A percentile compares a stretch with the other conserved stretches of the same genome.
phyloP scores from a whole-genome alignment of 2,329 filamentous ascomycete genomes.

The Fusarium tuaranense region DNA sequence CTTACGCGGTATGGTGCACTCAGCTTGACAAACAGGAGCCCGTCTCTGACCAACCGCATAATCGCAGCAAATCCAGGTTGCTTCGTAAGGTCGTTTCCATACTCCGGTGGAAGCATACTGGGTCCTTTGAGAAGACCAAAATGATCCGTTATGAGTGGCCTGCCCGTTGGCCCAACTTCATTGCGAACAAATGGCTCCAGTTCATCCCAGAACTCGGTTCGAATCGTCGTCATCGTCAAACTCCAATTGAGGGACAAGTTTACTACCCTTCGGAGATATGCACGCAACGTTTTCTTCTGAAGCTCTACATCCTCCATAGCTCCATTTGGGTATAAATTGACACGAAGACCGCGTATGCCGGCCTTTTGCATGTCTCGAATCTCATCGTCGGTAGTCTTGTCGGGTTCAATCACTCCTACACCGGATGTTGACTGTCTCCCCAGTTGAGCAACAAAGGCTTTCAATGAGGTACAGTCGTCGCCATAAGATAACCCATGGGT shows the following conservation, averaged over 20 bases:
- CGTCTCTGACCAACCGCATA: slow-evolving; percentile 44
- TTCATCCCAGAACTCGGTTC: slow-evolving; percentile 22
- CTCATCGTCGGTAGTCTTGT: slow-evolving; percentile 19
- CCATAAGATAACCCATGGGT: slow-evolving; percentile 53
- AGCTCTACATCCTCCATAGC: slow-evolving; percentile 52
- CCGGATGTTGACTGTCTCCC: slow-evolving; percentile 36
- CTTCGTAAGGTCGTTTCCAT: slow-evolving; percentile 34
- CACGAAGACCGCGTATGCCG: slow-evolving; percentile 50
- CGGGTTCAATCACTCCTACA: slow-evolving; percentile 27
- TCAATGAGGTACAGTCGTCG: slow-evolving; percentile 49
- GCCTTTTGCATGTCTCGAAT: slow-evolving; percentile 19
- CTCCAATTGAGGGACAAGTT: slow-evolving; percentile 25
- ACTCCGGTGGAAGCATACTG: slow-evolving; percentile 46
- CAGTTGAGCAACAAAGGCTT: slow-evolving; percentile 46
- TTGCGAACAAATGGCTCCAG: slow-evolving; percentile 10
- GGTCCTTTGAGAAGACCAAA: slow-evolving; percentile 50
- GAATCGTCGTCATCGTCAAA: slow-evolving; percentile 30
- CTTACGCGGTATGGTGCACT: slow-evolving; percentile 53
- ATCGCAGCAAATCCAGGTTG: slow-evolving; percentile 41
- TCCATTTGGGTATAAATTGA: slow-evolving; percentile 51
- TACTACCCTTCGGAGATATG: slow-evolving; percentile 40
- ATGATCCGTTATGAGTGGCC: slow-evolving; percentile 50
- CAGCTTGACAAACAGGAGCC: slow-evolving; percentile 51
- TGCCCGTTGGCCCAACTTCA: slow-evolving; percentile 2
- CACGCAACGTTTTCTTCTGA: slow-evolving; percentile 47